A percentile compares a stretch with the other conserved stretches of the same genome.
Evolutionary conservation across 768 basidiomycete genomes (phyloP).

Genomic region (Paxillus ammoniavirescens): DNA sequence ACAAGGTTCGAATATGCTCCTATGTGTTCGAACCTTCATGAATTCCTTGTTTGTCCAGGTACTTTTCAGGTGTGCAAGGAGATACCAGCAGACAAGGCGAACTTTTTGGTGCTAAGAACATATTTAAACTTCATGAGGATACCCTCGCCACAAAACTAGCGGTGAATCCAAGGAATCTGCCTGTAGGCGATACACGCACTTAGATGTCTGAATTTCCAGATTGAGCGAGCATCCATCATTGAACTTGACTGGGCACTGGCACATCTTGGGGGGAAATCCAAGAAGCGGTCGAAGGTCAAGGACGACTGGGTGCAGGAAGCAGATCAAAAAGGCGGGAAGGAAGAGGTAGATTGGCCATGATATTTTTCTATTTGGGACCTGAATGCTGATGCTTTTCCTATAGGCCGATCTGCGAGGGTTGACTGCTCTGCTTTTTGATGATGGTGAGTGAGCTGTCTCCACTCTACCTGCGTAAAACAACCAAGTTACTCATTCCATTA

Average conservation of each 20-base stretch:
- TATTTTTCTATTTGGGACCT: not conserved
- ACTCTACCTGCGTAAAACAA: not conserved
- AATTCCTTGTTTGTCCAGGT: conserved; percentile 37
- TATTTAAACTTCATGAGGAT: conserved; percentile 75
- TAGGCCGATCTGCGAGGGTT: conserved; percentile 60
- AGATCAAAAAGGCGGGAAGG: conserved; percentile 44
- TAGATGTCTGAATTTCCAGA: conserved; percentile 41
- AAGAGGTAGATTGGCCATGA: conserved; percentile 15
- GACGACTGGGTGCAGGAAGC: conserved; percentile 45
- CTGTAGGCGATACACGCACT: not conserved
- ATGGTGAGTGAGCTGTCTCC: conserved; percentile 40
- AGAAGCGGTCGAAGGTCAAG: conserved; percentile 30
- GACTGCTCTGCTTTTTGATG: conserved; percentile 67
- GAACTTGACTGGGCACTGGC: conserved; percentile 82
- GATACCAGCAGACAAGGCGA: conserved; percentile 75
- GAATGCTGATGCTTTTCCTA: not conserved
- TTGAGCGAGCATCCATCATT: conserved; percentile 70
- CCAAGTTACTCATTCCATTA: not conserved
- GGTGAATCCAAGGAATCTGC: conserved; percentile 39
- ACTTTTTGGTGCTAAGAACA: conserved; percentile 82
- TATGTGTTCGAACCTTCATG: not conserved
- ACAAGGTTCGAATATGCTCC: conserved; percentile 53
- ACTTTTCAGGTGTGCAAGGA: conserved; percentile 82
- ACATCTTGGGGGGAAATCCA: conserved; percentile 51
- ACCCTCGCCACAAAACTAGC: conserved; percentile 70